phyloP scores from a whole-genome alignment of 139 green algal genomes.

The Chara braunii region DNA sequence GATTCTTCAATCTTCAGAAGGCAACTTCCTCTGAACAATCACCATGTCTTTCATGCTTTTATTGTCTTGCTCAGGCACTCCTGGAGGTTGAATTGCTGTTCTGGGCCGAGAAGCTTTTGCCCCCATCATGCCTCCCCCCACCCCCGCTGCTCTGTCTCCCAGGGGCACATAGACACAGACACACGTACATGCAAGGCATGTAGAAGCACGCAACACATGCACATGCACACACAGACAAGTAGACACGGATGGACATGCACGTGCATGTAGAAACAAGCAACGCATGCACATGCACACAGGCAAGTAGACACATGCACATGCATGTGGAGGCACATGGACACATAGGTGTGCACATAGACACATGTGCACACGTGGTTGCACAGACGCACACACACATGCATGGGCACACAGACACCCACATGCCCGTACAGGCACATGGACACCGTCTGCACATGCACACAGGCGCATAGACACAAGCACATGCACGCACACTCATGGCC shows the following conservation, averaged over 20 bases:
- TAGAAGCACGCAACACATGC: too few relatives aligned
- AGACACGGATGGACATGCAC: neutral
- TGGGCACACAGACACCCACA: conserved; percentile 17
- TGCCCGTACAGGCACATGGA: conserved; percentile 21
- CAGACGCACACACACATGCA: conserved; percentile 18
- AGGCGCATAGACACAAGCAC: neutral
- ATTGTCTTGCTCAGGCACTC: too few relatives aligned
- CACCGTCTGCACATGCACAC: conserved; percentile 19
- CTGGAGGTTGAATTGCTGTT: too few relatives aligned
- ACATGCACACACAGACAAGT: neutral
- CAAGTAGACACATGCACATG: conserved; percentile 1
- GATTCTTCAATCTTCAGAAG: too few relatives aligned
- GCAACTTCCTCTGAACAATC: too few relatives aligned
- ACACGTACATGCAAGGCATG: too few relatives aligned
- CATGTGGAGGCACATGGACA: conserved; percentile 26
- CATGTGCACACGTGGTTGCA: conserved; percentile 1
- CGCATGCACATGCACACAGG: conserved; percentile 14
- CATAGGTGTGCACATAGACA: conserved; percentile 12
- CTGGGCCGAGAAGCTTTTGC: too few relatives aligned
- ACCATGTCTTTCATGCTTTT: too few relatives aligned
- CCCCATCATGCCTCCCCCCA: too few relatives aligned
- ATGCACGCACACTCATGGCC: neutral
- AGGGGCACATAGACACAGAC: too few relatives aligned
- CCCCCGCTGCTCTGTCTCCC: too few relatives aligned
- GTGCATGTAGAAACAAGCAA: conserved; percentile 6